Percentiles rank a stretch among this genome's conserved stretches.
phyloP scores from a whole-genome alignment of 2,329 filamentous ascomycete species.

The Colletotrichum shisoi region DNA sequence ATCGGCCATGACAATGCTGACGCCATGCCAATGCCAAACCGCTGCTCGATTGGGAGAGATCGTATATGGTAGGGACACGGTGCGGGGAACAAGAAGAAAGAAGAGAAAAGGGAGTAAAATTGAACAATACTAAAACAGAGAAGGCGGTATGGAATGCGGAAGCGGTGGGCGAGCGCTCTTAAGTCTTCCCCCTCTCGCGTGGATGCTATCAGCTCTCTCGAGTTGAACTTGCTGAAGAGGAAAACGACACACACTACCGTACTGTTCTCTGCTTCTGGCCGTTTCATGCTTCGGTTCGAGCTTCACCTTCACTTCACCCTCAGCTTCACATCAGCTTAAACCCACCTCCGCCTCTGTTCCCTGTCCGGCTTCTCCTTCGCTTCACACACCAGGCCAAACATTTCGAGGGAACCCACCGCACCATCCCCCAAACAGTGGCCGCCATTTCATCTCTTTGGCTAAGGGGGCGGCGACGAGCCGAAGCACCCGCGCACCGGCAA shows the following conservation, averaged over 20 bases:
- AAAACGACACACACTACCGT: not conserved
- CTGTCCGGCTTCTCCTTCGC: conserved; percentile 19
- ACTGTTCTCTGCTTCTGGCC: conserved; percentile 13
- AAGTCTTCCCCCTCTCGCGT: no score
- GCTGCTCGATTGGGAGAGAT: not conserved
- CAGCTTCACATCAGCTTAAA: conserved; percentile 20
- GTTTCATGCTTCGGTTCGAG: conserved; percentile 17
- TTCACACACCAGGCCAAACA: conserved; percentile 22
- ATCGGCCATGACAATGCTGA: not conserved
- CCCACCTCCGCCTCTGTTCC: conserved; percentile 35
- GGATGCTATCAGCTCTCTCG: not conserved
- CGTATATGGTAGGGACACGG: no score
- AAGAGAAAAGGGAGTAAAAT: no score
- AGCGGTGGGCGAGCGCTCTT: no score
- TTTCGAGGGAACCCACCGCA: conserved; percentile 17
- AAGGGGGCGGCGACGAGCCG: conserved; percentile 19
- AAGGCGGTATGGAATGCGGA: no score
- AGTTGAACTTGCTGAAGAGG: not conserved
- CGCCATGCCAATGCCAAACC: not conserved
- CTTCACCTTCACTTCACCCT: conserved; percentile 7
- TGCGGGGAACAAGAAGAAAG: no score
- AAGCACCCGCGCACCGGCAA: conserved; percentile 29
- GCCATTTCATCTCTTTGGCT: not conserved
- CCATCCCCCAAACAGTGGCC: conserved; percentile 20
- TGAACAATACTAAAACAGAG: no score